A percentile compares a stretch with the other conserved stretches of the same genome.
Conservation (phyloP, 2,329 filamentous ascomycete genomes). For the Hymenoscyphus fructigenus region DNA sequence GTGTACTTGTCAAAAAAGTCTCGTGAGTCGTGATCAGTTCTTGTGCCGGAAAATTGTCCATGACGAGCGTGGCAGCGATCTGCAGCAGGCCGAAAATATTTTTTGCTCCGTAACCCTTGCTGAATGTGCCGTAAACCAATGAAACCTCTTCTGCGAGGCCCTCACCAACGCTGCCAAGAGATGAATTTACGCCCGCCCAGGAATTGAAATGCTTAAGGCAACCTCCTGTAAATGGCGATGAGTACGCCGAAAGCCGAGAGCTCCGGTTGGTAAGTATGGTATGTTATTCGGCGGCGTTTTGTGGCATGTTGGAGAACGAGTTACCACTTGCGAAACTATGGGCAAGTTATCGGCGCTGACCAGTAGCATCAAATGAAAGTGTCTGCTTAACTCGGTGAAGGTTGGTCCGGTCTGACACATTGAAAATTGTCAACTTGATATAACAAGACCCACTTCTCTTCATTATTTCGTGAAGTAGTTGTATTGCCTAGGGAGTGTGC, state of each 20-base stretch:
- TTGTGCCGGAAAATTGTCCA: neutral
- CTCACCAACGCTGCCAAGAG: neutral
- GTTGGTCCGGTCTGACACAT: neutral
- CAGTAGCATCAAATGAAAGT: too few relatives aligned
- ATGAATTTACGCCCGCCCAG: neutral
- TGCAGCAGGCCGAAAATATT: conserved; percentile 10
- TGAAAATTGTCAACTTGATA: neutral
- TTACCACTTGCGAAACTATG: neutral
- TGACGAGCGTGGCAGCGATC: conserved; percentile 19
- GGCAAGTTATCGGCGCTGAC: too few relatives aligned
- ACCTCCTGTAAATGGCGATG: neutral
- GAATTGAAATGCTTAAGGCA: neutral
- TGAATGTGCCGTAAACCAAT: neutral
- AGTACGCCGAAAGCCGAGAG: neutral
- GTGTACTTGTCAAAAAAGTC: conserved; percentile 8
- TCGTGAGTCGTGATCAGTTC: neutral
- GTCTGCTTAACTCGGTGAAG: too few relatives aligned
- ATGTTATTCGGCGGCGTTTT: neutral
- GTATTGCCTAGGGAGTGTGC: neutral
- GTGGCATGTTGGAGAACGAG: neutral
- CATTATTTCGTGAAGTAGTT: too few relatives aligned
- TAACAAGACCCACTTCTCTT: too few relatives aligned
- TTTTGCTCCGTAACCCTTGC: neutral
- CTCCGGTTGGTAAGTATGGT: neutral
- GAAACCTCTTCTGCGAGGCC: neutral